Percentiles rank a stretch among this genome's conserved stretches.
These are phyloP conservation scores for Auxenochlorella protothecoides DNA, from an alignment of 139 green algal species.

Conservation along the genomic window DNA sequence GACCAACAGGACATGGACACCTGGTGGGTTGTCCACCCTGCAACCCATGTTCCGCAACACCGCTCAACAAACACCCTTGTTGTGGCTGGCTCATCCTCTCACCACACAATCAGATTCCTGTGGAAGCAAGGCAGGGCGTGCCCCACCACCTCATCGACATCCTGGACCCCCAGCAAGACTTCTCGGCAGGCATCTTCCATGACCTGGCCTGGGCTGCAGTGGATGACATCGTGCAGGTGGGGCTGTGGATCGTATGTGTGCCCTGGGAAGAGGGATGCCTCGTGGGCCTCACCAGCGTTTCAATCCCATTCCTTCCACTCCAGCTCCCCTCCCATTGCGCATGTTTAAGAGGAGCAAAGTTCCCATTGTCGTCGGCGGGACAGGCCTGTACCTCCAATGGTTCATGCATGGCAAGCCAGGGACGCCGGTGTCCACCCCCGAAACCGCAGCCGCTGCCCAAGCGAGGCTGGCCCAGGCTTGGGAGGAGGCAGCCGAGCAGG, in stretches of 20 bases:
- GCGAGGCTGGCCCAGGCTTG: conserved; percentile 22
- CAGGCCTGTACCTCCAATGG: conserved; percentile 90
- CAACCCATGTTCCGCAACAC: too few species aligned
- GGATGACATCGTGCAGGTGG: conserved; percentile 51
- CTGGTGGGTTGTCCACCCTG: background rate
- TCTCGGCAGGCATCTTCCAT: conserved; percentile 79
- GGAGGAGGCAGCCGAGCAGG: background rate
- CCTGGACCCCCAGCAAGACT: conserved; percentile 55
- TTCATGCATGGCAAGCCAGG: conserved; percentile 64
- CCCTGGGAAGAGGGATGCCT: too few species aligned
- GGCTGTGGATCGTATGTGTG: background rate
- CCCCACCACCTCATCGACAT: conserved; percentile 90
- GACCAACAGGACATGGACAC: too few species aligned
- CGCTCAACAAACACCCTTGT: too few species aligned
- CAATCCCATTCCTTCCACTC: too few species aligned
- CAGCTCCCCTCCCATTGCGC: too few species aligned
- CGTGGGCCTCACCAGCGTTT: too few species aligned
- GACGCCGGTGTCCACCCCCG: conserved; percentile 38
- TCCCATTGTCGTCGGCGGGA: conserved; percentile 88
- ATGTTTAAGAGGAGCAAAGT: conserved; percentile 11
- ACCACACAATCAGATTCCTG: conserved; percentile 33
- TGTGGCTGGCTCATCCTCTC: background rate
- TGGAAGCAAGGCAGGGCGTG: conserved; percentile 50
- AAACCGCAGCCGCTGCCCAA: conserved; percentile 28
- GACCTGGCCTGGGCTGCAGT: conserved; percentile 39